Conservation (phyloP, 1,284 basidiomycete species). For the Puccinia hordei region DNA sequence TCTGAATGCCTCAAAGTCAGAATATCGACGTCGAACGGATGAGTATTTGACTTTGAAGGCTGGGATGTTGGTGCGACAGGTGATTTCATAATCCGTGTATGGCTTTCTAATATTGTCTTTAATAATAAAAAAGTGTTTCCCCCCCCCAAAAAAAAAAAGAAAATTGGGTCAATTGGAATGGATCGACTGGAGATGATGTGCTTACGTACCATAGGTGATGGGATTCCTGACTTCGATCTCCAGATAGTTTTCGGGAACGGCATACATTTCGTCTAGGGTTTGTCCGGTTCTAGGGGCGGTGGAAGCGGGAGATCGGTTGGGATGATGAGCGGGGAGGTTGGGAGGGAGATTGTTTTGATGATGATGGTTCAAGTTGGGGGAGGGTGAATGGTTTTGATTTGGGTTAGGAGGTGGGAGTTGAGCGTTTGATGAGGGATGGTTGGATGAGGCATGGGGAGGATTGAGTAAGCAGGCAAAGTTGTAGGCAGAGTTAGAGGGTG, state of each 20-base stretch:
- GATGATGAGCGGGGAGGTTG: not conserved
- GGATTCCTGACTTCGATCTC: slow-evolving; percentile 98
- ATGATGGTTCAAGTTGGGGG: not conserved
- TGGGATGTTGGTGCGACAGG: slow-evolving; percentile 99
- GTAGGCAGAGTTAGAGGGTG: slow-evolving; percentile 39
- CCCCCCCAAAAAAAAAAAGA: too few species aligned
- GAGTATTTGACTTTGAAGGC: slow-evolving; percentile 97
- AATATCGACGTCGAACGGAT: slow-evolving; percentile 89
- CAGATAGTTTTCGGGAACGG: slow-evolving; percentile 86
- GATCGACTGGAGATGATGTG: too few species aligned
- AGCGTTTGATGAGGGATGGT: not conserved
- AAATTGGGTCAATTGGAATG: too few species aligned
- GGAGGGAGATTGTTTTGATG: not conserved
- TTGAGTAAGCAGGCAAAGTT: slow-evolving; percentile 31
- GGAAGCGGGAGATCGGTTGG: not conserved
- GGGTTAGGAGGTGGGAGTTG: not conserved
- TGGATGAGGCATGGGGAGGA: not conserved
- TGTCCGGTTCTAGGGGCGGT: slow-evolving; percentile 10
- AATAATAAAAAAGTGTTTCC: too few species aligned
- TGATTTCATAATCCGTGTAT: slow-evolving; percentile 99
- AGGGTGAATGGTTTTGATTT: not conserved
- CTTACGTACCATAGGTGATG: slow-evolving; percentile 86
- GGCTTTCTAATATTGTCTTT: slow-evolving; percentile 94
- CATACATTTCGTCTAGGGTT: slow-evolving; percentile 90
- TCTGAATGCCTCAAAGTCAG: slow-evolving; percentile 90